These are phyloP conservation scores for Teratosphaeria gauchensis DNA, from an alignment of 2,329 filamentous ascomycete species.

Conservation along the genomic window DNA sequence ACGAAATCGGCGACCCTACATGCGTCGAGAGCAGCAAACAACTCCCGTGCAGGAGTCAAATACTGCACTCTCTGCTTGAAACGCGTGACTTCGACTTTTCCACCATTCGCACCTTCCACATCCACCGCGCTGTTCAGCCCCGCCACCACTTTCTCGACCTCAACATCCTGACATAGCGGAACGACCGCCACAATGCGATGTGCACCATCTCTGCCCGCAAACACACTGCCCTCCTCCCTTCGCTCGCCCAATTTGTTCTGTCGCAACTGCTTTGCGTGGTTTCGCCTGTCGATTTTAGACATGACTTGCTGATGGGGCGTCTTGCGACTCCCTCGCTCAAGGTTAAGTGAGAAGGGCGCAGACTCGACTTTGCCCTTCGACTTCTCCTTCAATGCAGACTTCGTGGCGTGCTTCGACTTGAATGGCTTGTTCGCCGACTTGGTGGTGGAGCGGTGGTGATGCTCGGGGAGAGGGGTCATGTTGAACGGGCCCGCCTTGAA, in stretches of 20 bases:
- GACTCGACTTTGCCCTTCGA: constrained; percentile 73
- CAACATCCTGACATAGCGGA: constrained; percentile 65
- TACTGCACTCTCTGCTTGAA: constrained; percentile 96
- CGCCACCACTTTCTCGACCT: constrained; percentile 56
- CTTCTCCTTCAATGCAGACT: constrained; percentile 73
- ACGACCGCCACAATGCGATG: constrained; percentile 82
- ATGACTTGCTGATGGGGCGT: constrained; percentile 94
- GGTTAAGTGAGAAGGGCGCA: constrained; percentile 20
- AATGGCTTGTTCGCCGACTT: constrained; percentile 82
- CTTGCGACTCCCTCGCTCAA: constrained; percentile 63
- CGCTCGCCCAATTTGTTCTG: constrained; percentile 75
- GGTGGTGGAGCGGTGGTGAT: constrained; percentile 88
- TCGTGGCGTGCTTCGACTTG: constrained; percentile 85
- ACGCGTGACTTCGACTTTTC: constrained; percentile 64
- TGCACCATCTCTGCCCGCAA: constrained; percentile 76
- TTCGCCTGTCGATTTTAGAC: constrained; percentile 91
- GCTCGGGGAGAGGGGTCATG: constrained; percentile 62
- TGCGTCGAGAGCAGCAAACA: constrained; percentile 72
- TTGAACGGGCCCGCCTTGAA: constrained; percentile 70
- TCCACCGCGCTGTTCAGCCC: constrained; percentile 72
- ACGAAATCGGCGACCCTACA: constrained; percentile 87
- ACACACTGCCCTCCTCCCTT: constrained; percentile 67
- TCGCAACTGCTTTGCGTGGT: constrained; percentile 87
- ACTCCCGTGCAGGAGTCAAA: constrained; percentile 61
- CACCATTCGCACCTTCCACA: constrained; percentile 46